Evolutionary conservation across 306 rosid genomes (phyloP), one percentile per base, ranked within the genome.

Genomic region (Inga leiocalycina): DNA sequence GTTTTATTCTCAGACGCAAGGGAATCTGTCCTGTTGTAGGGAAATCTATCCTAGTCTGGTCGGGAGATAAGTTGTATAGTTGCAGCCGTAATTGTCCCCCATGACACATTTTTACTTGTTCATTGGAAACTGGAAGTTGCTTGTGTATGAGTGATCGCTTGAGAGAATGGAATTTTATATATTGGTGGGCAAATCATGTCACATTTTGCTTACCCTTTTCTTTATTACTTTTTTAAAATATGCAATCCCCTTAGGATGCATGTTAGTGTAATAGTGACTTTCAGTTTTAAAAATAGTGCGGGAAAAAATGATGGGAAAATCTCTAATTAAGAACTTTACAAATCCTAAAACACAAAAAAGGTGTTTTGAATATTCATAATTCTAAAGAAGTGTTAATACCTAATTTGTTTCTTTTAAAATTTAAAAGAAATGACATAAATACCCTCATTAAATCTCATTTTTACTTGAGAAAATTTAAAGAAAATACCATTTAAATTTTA

Each of bases 21-120:
- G 74, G 56, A 69, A 37, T 43, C 27, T 78, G 75, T 68, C 75
- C 14, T 76, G 39, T 76, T 54, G 78, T 56, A 30, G 72, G 79
- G 66, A 69, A 41, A 74, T 82, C 69, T 68, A 19, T 27, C 35
- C 9, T 74, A 10, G 61, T 30, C 64, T 51, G 10, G 83, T 78
- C 62, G 30, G 75, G 45, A 69, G 79, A 79, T 78, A 44, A 52
- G 79, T 27, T 82, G 84, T 79, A 79, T 82, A 79, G 89, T 22
- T 70, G 67, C 76, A 61, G 86, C 54, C 74, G 17, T 66, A 65
- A 74, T 75, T 52, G 75, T 10, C 35, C 35, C 46, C 11, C 30
- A 27, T 27, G 30, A 27, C 30, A 27, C 30, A 27, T 1, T 27
- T 27, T 27, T 27, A 27, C 30, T 27, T 27, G 30, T 27, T 70